These are phyloP conservation scores for Elaeagnus macrophylla DNA, from an alignment of 306 rosid species.

Conservation along the genomic window DNA sequence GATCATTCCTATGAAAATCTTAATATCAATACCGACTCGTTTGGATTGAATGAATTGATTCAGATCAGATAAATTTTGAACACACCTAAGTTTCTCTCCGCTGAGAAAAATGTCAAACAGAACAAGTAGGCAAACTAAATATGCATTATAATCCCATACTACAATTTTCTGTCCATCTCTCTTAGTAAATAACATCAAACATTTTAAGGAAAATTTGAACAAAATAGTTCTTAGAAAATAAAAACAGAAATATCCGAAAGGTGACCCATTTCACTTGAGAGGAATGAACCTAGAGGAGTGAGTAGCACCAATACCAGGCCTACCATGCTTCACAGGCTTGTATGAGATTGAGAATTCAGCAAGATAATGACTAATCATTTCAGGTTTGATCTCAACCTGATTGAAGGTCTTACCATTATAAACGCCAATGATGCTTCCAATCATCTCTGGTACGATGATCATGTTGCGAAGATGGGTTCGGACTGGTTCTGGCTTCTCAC, in stretches of 20 bases:
- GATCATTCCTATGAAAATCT: too few relatives aligned
- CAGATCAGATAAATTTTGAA: too few relatives aligned
- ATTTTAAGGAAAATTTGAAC: slow-evolving; percentile 27
- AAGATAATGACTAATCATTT: slow-evolving; percentile 85
- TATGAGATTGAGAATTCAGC: slow-evolving; percentile 89
- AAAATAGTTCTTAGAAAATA: slow-evolving; percentile 16
- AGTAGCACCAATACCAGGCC: slow-evolving; percentile 99
- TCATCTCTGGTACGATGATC: slow-evolving; percentile 92
- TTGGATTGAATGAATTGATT: too few relatives aligned
- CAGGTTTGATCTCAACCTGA: slow-evolving; percentile 88
- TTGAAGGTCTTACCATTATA: slow-evolving; percentile 94
- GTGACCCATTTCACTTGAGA: slow-evolving; percentile 54
- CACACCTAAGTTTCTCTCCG: too few relatives aligned
- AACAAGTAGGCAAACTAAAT: too few relatives aligned
- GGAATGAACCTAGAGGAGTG: slow-evolving; percentile 98
- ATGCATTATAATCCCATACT: too few relatives aligned
- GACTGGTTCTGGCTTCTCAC: slow-evolving; percentile 94
- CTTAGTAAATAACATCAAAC: slow-evolving; percentile 11
- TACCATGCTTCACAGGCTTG: slow-evolving; percentile 95
- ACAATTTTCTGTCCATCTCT: neutral
- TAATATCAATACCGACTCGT: too few relatives aligned
- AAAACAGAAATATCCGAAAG: slow-evolving; percentile 15
- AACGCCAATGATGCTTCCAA: slow-evolving; percentile 80
- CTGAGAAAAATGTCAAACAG: too few relatives aligned
- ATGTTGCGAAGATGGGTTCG: slow-evolving; percentile 86